Conservation (phyloP, 1,139 yeast species). For the Candida labiduridarum region DNA sequence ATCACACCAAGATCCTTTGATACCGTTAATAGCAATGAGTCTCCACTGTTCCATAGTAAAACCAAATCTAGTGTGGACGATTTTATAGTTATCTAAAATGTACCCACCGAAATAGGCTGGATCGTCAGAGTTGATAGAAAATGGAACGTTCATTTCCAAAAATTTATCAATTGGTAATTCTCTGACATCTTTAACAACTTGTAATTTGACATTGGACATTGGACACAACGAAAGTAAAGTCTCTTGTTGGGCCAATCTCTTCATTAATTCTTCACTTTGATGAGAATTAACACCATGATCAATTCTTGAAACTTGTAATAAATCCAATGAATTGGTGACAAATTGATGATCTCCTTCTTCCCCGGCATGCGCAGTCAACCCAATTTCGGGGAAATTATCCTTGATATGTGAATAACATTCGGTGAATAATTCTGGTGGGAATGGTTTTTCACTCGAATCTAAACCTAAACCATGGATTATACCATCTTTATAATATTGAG, state of each 20-base stretch:
- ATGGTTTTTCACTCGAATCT: constrained; percentile 74
- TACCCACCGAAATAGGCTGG: constrained; percentile 89
- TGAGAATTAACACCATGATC: constrained; percentile 77
- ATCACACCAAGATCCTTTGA: constrained; percentile 71
- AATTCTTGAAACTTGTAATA: constrained; percentile 64
- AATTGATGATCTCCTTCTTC: constrained; percentile 79
- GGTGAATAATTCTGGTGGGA: constrained; percentile 67
- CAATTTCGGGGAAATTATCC: constrained; percentile 49
- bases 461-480: constrained; percentile 72
- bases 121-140: constrained; percentile 79
- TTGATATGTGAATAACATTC: constrained; percentile 59
- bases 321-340: constrained; percentile 57
- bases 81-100: constrained; percentile 70
- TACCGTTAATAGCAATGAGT: constrained; percentile 57
- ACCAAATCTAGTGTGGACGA: constrained; percentile 65
- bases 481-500: constrained; percentile 53
- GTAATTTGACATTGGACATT: constrained; percentile 69
- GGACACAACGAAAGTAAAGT: constrained; percentile 75
- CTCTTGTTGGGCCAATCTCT: constrained; percentile 53
- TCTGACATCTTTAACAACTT: constrained; percentile 66
- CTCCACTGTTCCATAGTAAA: constrained; percentile 62
- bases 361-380: constrained; percentile 83
- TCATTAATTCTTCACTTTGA: constrained; percentile 53
- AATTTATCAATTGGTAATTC: constrained; percentile 66
- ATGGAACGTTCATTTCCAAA: constrained; percentile 64